phyloP scores from a whole-genome alignment of 192 early-diverging fungal species.

The Endogone sp. region DNA sequence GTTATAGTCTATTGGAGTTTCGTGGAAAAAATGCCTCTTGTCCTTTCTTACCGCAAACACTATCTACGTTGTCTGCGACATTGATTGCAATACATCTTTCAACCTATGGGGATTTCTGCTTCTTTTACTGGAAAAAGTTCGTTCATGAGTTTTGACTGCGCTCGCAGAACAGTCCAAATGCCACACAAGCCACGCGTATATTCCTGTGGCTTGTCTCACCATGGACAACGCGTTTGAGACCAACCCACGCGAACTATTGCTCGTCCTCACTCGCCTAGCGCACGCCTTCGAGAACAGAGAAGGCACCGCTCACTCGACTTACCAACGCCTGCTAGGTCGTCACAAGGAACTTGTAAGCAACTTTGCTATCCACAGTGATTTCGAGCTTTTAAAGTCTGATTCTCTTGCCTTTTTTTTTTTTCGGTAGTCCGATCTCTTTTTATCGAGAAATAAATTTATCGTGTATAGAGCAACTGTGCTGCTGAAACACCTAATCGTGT shows the following conservation, averaged over 20 bases:
- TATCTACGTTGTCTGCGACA: too few relatives aligned
- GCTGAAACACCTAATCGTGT: not conserved
- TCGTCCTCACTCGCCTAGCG: not conserved
- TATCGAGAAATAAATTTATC: not conserved
- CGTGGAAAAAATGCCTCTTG: too few relatives aligned
- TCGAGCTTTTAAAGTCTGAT: not conserved
- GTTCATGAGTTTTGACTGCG: too few relatives aligned
- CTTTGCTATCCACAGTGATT: not conserved
- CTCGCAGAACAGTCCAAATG: too few relatives aligned
- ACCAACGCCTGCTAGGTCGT: not conserved
- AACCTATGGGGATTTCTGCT: too few relatives aligned
- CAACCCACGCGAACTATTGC: constrained; percentile 4
- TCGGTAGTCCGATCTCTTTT: not conserved
- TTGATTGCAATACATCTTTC: too few relatives aligned
- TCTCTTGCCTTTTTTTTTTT: not conserved
- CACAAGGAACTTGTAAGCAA: not conserved
- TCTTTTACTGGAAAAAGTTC: too few relatives aligned
- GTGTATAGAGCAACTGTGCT: not conserved
- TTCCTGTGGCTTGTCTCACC: too few relatives aligned
- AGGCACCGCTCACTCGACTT: not conserved
- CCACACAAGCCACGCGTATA: too few relatives aligned
- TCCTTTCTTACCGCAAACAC: too few relatives aligned
- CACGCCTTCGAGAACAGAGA: not conserved
- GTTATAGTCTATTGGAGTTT: too few relatives aligned
- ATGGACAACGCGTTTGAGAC: too few relatives aligned